A percentile compares a stretch with the other conserved stretches of the same genome.
These are phyloP conservation scores for Metarhizium sp. DNA, from an alignment of 2,329 filamentous ascomycete species.

Conservation along the genomic window DNA sequence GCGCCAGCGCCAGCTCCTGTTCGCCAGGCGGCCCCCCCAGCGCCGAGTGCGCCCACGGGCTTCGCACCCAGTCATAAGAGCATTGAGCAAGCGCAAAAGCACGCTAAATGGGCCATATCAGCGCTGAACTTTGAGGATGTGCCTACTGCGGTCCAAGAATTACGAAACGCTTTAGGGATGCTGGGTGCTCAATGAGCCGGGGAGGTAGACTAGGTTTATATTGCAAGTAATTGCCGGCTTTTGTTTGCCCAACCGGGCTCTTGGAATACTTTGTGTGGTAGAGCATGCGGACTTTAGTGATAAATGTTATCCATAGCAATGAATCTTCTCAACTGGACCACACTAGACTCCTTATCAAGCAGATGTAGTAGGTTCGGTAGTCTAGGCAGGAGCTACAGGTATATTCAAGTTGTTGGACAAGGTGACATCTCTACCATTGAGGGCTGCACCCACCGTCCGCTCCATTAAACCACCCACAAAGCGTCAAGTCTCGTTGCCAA, in stretches of 20 bases:
- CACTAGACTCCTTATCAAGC: no score
- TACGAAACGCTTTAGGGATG: constrained; percentile 62
- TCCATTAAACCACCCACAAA: neutral
- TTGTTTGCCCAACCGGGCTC: neutral
- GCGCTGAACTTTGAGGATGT: constrained; percentile 96
- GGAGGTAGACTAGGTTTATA: neutral
- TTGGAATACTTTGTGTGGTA: no score
- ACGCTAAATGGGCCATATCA: constrained; percentile 94
- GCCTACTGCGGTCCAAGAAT: constrained; percentile 75
- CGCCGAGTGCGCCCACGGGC: constrained; percentile 5
- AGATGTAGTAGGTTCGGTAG: no score
- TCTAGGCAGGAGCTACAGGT: no score
- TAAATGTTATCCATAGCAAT: no score
- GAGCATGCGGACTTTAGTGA: no score
- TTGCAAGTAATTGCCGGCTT: neutral
- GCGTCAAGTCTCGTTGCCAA: neutral
- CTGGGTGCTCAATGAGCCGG: constrained; percentile 47
- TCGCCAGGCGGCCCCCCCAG: constrained; percentile 2
- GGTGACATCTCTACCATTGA: no score
- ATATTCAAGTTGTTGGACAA: no score
- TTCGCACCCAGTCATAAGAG: constrained; percentile 35
- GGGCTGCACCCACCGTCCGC: no score
- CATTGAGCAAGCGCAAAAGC: constrained; percentile 79
- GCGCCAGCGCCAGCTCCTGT: constrained; percentile 6
- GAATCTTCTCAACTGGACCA: no score